These are phyloP conservation scores for Pharnaceum exiguum DNA, from an alignment of 148 eudicot genomes.

Conservation along the genomic window DNA sequence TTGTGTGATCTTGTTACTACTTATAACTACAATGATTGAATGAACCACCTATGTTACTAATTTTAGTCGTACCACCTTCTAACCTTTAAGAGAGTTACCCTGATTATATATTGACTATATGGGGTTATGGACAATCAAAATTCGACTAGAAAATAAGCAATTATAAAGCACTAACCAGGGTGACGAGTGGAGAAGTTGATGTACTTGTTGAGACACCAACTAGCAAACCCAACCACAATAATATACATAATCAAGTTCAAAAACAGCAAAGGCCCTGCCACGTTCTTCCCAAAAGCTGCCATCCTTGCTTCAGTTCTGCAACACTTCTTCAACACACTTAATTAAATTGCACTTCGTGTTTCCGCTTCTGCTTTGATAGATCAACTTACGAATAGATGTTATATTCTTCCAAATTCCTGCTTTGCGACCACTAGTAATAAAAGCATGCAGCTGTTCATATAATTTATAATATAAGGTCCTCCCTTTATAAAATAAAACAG, in stretches of 20 bases:
- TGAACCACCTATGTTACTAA: too few relatives aligned
- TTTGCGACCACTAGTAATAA: background rate
- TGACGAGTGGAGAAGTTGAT: slow-evolving; percentile 65
- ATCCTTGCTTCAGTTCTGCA: slow-evolving; percentile 17
- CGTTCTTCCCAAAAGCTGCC: slow-evolving; percentile 52
- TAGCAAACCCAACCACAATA: slow-evolving; percentile 66
- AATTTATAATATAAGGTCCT: too few relatives aligned
- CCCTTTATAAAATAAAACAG: background rate
- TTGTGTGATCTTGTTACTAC: too few relatives aligned
- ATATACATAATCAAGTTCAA: slow-evolving; percentile 63
- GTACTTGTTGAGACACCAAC: slow-evolving; percentile 71
- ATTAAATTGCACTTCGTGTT: background rate
- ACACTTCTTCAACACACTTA: background rate
- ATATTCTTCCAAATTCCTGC: background rate
- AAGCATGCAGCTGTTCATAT: too few relatives aligned
- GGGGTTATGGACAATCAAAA: background rate
- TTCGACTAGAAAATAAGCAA: background rate
- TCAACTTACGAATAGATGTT: too few relatives aligned
- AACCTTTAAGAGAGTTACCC: background rate
- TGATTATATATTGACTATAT: background rate
- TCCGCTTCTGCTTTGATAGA: too few relatives aligned
- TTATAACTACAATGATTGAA: too few relatives aligned
- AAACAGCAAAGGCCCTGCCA: slow-evolving; percentile 74
- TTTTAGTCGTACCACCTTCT: too few relatives aligned
- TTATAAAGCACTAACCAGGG: slow-evolving; percentile 40